phyloP scores from a whole-genome alignment of 345 rosid species.

The Toxicodendron radicans region DNA sequence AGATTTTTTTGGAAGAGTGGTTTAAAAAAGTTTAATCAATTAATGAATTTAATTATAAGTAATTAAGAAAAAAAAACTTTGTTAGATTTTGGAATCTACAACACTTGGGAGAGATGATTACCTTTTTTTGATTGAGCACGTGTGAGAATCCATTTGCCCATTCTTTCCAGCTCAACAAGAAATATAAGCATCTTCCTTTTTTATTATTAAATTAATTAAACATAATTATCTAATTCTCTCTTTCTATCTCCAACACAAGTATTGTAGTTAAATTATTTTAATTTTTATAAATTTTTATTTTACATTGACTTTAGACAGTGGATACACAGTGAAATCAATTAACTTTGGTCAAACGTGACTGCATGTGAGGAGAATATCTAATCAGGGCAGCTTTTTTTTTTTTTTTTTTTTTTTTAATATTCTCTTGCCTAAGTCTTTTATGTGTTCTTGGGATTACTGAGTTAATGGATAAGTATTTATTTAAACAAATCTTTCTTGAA shows the following conservation, averaged over 20 bases:
- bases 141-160: conserved; percentile 39
- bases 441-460: neutral
- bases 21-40: neutral
- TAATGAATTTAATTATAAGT: neutral
- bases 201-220: neutral
- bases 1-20: neutral
- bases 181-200: conserved; percentile 26
- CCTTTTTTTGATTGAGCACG: conserved; percentile 38
- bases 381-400: neutral
- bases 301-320: neutral
- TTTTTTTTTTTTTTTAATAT: neutral
- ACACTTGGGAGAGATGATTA: conserved; percentile 42
- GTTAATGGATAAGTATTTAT: neutral
- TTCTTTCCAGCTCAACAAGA: conserved; percentile 39
- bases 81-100: conserved; percentile 34
- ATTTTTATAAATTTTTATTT: neutral
- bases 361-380: neutral
- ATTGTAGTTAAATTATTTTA: neutral
- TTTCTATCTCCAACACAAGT: no score
- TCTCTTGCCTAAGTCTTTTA: neutral
- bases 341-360: neutral
- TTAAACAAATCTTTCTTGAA: no score
- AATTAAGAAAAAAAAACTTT: conserved; percentile 11
- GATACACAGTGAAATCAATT: no score
- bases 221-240: no score